Evolutionary conservation across 176 grass and related monocot species (phyloP).

Genomic region (Ensete ventricosum): DNA sequence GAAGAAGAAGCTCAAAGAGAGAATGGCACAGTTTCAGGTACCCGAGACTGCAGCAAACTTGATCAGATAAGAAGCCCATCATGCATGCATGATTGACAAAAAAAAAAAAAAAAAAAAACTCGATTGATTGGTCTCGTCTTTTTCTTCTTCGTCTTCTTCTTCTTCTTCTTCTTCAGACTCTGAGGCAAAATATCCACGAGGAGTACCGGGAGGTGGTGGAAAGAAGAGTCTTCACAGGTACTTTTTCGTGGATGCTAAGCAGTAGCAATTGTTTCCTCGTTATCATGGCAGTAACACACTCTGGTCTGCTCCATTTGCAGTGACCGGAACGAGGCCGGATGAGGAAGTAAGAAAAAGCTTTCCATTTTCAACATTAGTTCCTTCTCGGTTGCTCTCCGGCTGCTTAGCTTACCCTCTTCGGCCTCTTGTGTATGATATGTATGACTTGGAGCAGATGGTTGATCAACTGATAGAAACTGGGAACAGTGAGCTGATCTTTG

Average conservation of each 20-base stretch:
- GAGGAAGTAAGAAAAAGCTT: slow-evolving; percentile 26
- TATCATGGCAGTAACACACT: neutral
- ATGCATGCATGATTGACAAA: neutral
- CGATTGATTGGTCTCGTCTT: neutral
- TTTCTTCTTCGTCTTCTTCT: neutral
- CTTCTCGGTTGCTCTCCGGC: no score
- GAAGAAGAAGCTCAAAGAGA: slow-evolving; percentile 43
- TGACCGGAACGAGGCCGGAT: slow-evolving; percentile 34
- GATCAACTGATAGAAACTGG: slow-evolving; percentile 45
- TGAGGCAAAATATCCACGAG: slow-evolving; percentile 33
- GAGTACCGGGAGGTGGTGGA: slow-evolving; percentile 38
- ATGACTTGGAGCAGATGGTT: slow-evolving; percentile 23
- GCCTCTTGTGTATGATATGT: no score
- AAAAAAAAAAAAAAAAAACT: no score
- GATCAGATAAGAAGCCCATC: neutral
- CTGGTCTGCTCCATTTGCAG: slow-evolving; percentile 18
- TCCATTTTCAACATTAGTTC: neutral
- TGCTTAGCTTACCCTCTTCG: no score
- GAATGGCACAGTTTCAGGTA: slow-evolving; percentile 37
- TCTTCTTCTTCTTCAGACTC: slow-evolving; percentile 7
- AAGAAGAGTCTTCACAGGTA: slow-evolving; percentile 43
- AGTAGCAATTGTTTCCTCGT: neutral
- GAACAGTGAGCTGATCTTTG: slow-evolving; percentile 41
- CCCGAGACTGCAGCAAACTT: neutral
- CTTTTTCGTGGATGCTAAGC: no score